These are phyloP conservation scores for Onygena corvina DNA, from an alignment of 2,329 filamentous ascomycete genomes.

Conservation along the genomic window DNA sequence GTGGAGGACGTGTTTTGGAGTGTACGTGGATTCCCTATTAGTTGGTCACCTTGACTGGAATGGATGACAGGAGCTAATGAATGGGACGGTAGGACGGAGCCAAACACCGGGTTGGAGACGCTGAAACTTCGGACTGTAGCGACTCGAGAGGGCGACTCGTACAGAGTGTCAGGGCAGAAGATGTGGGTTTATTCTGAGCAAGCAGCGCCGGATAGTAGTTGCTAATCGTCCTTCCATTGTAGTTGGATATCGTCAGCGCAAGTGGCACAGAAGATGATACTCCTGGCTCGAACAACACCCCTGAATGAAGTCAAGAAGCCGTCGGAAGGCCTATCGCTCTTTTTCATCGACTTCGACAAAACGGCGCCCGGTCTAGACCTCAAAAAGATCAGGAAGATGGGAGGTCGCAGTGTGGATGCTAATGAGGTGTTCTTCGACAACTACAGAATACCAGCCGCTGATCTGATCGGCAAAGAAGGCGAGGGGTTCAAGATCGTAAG, in stretches of 20 bases:
- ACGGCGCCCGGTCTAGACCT: slow-evolving; percentile 50
- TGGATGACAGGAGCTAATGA: slow-evolving; percentile 59
- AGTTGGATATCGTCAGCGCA: slow-evolving; percentile 75
- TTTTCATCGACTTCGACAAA: slow-evolving; percentile 65
- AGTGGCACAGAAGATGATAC: slow-evolving; percentile 69
- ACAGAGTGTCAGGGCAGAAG: slow-evolving; percentile 64
- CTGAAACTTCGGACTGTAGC: slow-evolving; percentile 57
- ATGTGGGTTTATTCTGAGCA: slow-evolving; percentile 35
- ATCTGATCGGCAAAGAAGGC: slow-evolving; percentile 59
- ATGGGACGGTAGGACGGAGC: slow-evolving; percentile 51
- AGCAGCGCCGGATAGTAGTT: neutral
- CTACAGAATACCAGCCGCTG: slow-evolving; percentile 52
- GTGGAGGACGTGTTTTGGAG: slow-evolving; percentile 65
- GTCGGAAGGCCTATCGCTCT: slow-evolving; percentile 65
- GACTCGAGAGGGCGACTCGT: slow-evolving; percentile 47
- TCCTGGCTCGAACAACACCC: slow-evolving; percentile 64
- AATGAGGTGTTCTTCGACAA: slow-evolving; percentile 83
- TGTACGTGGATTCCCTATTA: slow-evolving; percentile 27
- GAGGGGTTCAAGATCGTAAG: slow-evolving; percentile 61
- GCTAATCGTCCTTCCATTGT: slow-evolving; percentile 3
- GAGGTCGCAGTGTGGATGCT: slow-evolving; percentile 66
- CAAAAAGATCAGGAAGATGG: slow-evolving; percentile 72
- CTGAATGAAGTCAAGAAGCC: slow-evolving; percentile 55
- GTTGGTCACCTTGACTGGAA: neutral
- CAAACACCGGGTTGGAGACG: slow-evolving; percentile 68